These are phyloP conservation scores for Amoebophrya sp. DNA, from an alignment of 169 alveolate species.

Conservation along the genomic window DNA sequence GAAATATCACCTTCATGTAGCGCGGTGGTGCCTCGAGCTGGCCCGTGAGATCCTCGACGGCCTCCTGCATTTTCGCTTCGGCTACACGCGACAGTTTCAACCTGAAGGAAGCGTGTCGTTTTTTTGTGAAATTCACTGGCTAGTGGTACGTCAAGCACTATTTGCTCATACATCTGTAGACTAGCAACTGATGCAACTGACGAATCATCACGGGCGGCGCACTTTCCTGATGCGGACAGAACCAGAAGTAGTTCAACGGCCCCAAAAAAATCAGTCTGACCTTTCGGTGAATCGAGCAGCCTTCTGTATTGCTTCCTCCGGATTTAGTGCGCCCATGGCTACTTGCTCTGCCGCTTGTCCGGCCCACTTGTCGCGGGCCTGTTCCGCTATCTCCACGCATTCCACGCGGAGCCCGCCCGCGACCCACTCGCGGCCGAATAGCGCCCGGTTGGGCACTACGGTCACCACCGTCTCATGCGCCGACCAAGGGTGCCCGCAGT, in stretches of 20 bases:
- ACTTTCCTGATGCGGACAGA: no score
- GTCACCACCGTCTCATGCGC: neutral
- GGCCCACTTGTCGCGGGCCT: constrained; percentile 4
- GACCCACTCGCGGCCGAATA: constrained; percentile 9
- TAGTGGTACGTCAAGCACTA: no score
- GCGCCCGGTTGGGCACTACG: neutral
- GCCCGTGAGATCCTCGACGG: neutral
- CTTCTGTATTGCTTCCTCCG: neutral
- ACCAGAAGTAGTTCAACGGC: neutral
- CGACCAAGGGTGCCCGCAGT: neutral
- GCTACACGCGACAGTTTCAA: neutral
- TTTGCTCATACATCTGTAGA: no score
- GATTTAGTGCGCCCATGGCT: neutral
- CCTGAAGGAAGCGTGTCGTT: neutral
- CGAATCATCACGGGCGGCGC: no score
- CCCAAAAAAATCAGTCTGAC: neutral
- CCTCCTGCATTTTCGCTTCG: neutral
- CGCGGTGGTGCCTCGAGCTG: neutral
- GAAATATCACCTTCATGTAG: neutral
- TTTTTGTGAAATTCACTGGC: no score
- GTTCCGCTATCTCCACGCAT: constrained; percentile 6
- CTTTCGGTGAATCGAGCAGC: neutral
- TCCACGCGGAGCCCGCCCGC: neutral
- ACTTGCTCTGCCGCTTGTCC: constrained; percentile 19
- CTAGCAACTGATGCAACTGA: no score